These are phyloP conservation scores for Parafenestella ontariensis DNA, from an alignment of 2,329 filamentous ascomycete genomes.

Conservation along the genomic window DNA sequence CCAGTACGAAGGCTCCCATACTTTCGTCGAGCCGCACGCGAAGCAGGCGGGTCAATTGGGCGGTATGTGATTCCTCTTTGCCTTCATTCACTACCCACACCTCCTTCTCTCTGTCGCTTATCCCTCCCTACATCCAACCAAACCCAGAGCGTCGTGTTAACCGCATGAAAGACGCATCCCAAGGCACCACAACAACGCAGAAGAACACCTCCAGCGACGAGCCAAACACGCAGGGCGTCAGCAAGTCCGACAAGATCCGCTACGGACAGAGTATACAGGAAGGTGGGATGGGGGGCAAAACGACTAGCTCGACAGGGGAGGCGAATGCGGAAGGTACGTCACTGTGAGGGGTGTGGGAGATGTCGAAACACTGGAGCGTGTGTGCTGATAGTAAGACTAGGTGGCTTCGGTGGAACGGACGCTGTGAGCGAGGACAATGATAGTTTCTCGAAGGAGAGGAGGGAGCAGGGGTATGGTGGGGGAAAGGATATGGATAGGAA, in stretches of 20 bases:
- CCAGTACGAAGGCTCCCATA: slow-evolving; percentile 66
- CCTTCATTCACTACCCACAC: neutral
- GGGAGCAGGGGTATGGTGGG: slow-evolving; percentile 62
- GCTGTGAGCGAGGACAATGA: slow-evolving; percentile 48
- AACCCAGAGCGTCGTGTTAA: no score
- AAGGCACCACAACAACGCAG: slow-evolving; percentile 18
- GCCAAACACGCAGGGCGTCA: slow-evolving; percentile 51
- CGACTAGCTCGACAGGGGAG: slow-evolving; percentile 48
- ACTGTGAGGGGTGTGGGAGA: neutral
- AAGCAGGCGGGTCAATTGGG: slow-evolving; percentile 66
- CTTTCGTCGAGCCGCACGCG: slow-evolving; percentile 56
- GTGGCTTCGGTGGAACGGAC: slow-evolving; percentile 51
- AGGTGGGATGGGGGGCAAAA: slow-evolving; percentile 62
- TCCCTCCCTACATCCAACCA: no score
- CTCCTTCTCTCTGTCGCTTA: neutral
- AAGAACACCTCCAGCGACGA: slow-evolving; percentile 43
- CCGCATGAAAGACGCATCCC: slow-evolving; percentile 12
- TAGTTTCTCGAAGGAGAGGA: slow-evolving; percentile 52
- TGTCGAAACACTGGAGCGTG: slow-evolving; percentile 9
- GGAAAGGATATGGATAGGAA: slow-evolving; percentile 53
- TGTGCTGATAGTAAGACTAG: slow-evolving; percentile 2
- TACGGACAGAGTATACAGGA: slow-evolving; percentile 65
- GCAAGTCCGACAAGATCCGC: slow-evolving; percentile 58
- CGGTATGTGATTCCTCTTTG: slow-evolving; percentile 45
- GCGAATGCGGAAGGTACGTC: slow-evolving; percentile 50